Conservation (phyloP, 306 rosid genomes). For the Casuarina equisetifolia region DNA sequence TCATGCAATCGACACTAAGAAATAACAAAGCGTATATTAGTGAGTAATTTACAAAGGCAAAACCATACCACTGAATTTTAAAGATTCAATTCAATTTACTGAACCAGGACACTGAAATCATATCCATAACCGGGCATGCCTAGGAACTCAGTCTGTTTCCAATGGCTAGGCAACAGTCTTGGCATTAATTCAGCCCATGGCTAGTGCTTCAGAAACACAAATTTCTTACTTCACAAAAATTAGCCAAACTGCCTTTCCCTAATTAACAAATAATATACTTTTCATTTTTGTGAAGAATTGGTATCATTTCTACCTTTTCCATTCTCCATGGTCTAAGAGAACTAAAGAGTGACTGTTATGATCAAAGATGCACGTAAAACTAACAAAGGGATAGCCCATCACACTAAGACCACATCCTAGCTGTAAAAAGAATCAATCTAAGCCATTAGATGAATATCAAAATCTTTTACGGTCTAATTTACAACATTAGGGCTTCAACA, state of each 20-base stretch:
- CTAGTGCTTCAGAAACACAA: background rate
- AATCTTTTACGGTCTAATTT: background rate
- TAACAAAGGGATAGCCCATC: background rate
- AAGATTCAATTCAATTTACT: background rate
- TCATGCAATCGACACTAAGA: constrained; percentile 83
- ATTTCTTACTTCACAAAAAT: background rate
- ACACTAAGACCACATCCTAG: background rate
- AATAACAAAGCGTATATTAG: constrained; percentile 11
- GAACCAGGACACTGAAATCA: background rate
- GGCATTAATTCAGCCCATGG: background rate
- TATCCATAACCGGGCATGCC: background rate
- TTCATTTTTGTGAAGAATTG: background rate
- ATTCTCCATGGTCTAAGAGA: background rate
- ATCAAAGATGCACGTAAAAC: background rate
- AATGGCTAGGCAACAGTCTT: background rate
- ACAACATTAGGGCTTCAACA: background rate
- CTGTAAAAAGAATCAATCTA: background rate
- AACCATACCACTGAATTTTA: background rate
- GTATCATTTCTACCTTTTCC: background rate
- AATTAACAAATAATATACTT: background rate
- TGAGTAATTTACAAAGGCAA: constrained; percentile 1
- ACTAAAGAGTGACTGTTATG: background rate
- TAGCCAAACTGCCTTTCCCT: background rate
- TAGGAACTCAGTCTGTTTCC: background rate
- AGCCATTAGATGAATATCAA: background rate